phyloP scores from a whole-genome alignment of 129 eudicot species.

The Flaveria sonorensis region DNA sequence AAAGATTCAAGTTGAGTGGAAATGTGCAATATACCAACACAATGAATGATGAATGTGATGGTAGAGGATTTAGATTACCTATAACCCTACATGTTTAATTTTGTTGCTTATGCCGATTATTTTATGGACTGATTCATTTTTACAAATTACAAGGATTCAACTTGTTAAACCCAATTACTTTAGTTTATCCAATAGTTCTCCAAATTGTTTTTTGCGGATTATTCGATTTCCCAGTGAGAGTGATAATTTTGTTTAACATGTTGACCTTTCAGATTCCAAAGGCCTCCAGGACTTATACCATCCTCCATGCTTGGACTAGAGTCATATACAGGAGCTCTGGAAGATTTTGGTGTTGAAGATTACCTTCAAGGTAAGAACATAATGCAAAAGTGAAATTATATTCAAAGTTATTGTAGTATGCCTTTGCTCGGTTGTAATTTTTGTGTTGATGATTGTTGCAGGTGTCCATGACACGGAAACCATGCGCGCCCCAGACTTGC shows the following conservation, averaged over 20 bases:
- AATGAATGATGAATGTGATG: neutral
- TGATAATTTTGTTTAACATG: neutral
- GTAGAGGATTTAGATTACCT: neutral
- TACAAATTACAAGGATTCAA: neutral
- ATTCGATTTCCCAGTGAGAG: neutral
- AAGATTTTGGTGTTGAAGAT: constrained; percentile 83
- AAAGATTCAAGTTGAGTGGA: no score
- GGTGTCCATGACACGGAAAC: constrained; percentile 87
- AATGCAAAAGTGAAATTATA: neutral
- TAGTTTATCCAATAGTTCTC: neutral
- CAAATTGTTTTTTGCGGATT: neutral
- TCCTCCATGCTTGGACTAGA: constrained; percentile 93
- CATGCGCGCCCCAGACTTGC: constrained; percentile 74
- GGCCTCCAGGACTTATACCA: constrained; percentile 93
- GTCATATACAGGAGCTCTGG: constrained; percentile 76
- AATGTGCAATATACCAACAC: no score
- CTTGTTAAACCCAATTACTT: neutral
- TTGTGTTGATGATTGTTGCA: constrained; percentile 39
- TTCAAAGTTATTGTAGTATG: neutral
- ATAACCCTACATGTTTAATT: neutral
- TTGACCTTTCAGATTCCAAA: constrained; percentile 69
- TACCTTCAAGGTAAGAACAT: constrained; percentile 71
- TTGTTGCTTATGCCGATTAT: neutral
- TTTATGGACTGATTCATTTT: neutral
- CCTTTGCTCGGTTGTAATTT: constrained; percentile 3